Evolutionary conservation across 2,329 filamentous ascomycete species (phyloP), one percentile per base, ranked within the genome.

Genomic region (Colletotrichum tamarilloi): DNA sequence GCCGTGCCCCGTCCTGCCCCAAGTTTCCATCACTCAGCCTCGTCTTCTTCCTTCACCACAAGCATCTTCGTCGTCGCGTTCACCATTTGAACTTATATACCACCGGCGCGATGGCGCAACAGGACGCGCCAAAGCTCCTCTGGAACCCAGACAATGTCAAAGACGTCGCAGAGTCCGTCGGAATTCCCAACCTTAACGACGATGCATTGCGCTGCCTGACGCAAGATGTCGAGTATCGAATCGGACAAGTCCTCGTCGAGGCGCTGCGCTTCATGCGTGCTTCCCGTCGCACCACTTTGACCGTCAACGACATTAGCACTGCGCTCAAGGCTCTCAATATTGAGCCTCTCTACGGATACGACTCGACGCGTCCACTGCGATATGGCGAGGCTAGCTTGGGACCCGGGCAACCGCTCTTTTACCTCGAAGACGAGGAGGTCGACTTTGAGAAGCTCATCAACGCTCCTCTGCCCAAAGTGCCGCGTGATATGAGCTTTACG

Each of bases 391-490:
- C 97, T 3, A 97, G 94, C 71, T 86, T 99, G 74, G 97, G 97
- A 0, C 95, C 95, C 16, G 95, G 96, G 11, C 97, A 99, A 83
- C 95, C 96, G 66, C 86, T 99, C 26, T 99, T 96, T 84, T 99
- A 99, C 81, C 93, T 99, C 49, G 97, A 99, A 80, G 97, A 99
- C 81, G 97, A 99, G 80, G 97, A 99, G 86, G 93, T 98, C 67
- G 97, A 99, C 83, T 98, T 99, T 80, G 97, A 99, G 86, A 98
- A 98, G 87, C 87, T 99, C 77, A 98, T 99, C 81, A 99, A 99
- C 84, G 95, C 95, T 76, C 94, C 97, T 5, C 84, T 99, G 76
- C 97, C 97, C 30, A 98, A 97, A 83, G 95, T 99, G 35, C 97
- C 97, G 42, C 89, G 96, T 62, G 97, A 99, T 82, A 93, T 97